Conservation (phyloP, 768 basidiomycete genomes). For the Amanita rimosa region DNA sequence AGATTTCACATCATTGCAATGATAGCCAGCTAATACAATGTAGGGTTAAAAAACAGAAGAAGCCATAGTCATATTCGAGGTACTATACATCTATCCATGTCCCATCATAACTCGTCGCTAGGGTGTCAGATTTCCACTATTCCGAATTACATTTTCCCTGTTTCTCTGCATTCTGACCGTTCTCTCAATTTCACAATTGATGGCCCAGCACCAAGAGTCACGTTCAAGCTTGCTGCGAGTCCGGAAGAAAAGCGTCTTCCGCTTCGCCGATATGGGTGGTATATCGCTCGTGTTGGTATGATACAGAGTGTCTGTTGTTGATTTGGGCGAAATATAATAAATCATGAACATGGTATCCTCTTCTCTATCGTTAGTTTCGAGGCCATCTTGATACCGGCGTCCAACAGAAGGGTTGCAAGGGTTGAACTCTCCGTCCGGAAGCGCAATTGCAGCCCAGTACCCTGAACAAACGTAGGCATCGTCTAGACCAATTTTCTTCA, state of each 20-base stretch:
- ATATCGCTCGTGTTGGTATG: constrained; percentile 21
- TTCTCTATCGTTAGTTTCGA: constrained; percentile 78
- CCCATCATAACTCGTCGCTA: neutral
- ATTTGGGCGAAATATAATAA: constrained; percentile 42
- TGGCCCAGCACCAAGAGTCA: constrained; percentile 91
- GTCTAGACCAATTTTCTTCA: constrained; percentile 45
- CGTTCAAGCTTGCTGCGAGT: constrained; percentile 80
- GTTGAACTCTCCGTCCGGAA: constrained; percentile 53
- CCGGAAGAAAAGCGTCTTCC: constrained; percentile 54
- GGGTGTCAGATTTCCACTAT: constrained; percentile 43
- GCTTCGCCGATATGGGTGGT: constrained; percentile 44
- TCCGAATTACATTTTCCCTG: constrained; percentile 56
- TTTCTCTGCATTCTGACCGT: constrained; percentile 48
- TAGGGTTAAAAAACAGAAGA: constrained; percentile 82
- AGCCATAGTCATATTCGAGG: constrained; percentile 24
- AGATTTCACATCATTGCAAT: constrained; percentile 10
- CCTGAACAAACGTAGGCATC: constrained; percentile 86
- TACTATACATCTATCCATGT: neutral
- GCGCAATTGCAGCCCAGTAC: constrained; percentile 57
- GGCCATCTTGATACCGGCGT: constrained; percentile 80
- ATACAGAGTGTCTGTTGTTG: constrained; percentile 16
- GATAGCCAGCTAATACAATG: constrained; percentile 6
- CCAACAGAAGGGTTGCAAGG: constrained; percentile 41
- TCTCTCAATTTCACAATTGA: constrained; percentile 86
- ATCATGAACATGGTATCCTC: constrained; percentile 86